Evolutionary conservation across 2,329 filamentous ascomycete genomes (phyloP), one percentile per base, ranked within the genome.

Genomic region (Fusarium sulawesiense): DNA sequence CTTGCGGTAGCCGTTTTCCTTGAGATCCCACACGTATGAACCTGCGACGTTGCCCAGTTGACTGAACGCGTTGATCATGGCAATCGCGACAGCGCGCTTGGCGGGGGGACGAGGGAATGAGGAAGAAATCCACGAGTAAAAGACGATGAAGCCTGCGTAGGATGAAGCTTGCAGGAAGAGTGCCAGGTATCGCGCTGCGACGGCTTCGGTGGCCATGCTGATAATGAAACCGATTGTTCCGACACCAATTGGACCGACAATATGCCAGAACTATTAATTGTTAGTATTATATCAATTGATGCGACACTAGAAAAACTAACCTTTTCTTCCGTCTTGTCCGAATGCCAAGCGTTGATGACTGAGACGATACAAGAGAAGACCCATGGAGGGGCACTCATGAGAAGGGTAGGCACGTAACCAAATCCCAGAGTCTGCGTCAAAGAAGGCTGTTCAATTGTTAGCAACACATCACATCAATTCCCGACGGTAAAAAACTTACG

Each of bases 1-100:
- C 80, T 87, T 85, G 68, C 88, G 84, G 80, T 84, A 91, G 0
- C 89, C 89, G 66, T 90, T 85, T 0, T 84, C 87, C 25, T 82
- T 79, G 51, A 91, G 81, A 55, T 83, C 80, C 88, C 88, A 91
- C 5, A 91, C 88, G 72, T 91, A 91, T 0, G 84, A 87, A 4
- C 88, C 88, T 0, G 88, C 88, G 1, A 88, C 83, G 73, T 88
- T 88, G 55, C 86, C 86, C 4, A 88, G 80, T 79, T 87, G 87
- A 42, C 82, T 83, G 78, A 86, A 85, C 60, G 83, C 87, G 75
- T 89, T 89, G 80, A 89, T 85, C 76, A 89, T 82, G 59, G 87
- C 87, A 46, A 89, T 86, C 21, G 87, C 87, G 3, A 88, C 87
- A 12, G 87, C 87, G 34, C 87, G 86, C 81, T 89, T 89, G 4